phyloP scores from a whole-genome alignment of 352 stramenopile species.

The Globisporangium solare region DNA sequence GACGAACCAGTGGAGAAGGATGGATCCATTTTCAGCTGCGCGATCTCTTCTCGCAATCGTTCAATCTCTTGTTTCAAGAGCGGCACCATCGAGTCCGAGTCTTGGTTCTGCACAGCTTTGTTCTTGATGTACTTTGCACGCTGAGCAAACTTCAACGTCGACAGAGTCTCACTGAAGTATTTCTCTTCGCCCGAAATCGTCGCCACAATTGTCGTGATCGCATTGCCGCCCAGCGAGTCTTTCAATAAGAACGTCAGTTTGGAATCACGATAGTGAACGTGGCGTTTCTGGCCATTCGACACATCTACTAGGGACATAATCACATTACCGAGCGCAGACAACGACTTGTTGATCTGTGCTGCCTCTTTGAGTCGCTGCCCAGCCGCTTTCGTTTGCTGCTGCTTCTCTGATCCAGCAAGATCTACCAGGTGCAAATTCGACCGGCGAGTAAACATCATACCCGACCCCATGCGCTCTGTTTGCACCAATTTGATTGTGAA shows the following conservation, averaged over 20 bases:
- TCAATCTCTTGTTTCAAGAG: slow-evolving; percentile 76
- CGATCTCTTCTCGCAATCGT: slow-evolving; percentile 58
- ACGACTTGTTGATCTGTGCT: slow-evolving; percentile 88
- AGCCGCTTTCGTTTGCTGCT: slow-evolving; percentile 70
- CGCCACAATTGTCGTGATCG: slow-evolving; percentile 81
- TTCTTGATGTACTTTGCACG: slow-evolving; percentile 89
- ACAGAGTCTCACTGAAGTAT: slow-evolving; percentile 84
- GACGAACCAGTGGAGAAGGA: background rate
- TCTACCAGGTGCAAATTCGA: slow-evolving; percentile 85
- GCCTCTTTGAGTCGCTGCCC: slow-evolving; percentile 86
- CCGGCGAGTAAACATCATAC: slow-evolving; percentile 56
- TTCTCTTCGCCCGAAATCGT: slow-evolving; percentile 79
- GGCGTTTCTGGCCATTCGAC: slow-evolving; percentile 69
- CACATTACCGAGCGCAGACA: slow-evolving; percentile 85
- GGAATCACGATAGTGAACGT: slow-evolving; percentile 85
- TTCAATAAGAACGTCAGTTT: slow-evolving; percentile 83
- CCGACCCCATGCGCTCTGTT: slow-evolving; percentile 51
- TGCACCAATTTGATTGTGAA: slow-evolving; percentile 95
- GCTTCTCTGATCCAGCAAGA: slow-evolving; percentile 85
- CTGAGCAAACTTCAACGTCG: slow-evolving; percentile 85
- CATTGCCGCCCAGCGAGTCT: slow-evolving; percentile 82
- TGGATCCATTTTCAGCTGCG: slow-evolving; percentile 19
- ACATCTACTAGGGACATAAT: slow-evolving; percentile 87
- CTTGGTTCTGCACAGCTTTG: slow-evolving; percentile 83
- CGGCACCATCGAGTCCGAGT: slow-evolving; percentile 69